Conservation (phyloP, 176 grass and related monocot species). For the Phyllostachys edulis region DNA sequence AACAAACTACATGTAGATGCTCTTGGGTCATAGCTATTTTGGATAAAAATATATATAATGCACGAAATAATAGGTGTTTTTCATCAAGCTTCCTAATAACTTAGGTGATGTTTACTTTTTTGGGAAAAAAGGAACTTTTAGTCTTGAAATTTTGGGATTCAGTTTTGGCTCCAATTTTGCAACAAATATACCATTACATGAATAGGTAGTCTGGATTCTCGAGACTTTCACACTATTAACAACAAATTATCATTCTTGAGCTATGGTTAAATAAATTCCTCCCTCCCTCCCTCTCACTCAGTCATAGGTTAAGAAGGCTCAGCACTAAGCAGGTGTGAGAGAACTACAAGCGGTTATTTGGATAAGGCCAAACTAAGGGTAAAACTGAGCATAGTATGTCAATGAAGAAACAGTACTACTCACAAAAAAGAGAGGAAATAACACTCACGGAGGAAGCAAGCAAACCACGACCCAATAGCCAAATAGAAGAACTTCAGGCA, state of each 20-base stretch:
- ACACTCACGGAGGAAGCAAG: slow-evolving; percentile 54
- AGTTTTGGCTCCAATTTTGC: background rate
- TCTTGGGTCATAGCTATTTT: background rate
- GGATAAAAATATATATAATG: background rate
- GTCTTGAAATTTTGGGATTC: background rate
- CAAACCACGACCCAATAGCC: slow-evolving; percentile 50
- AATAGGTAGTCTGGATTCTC: background rate
- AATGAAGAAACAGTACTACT: background rate
- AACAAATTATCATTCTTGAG: background rate
- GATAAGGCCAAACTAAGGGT: background rate
- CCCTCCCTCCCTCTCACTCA: no score
- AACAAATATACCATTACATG: background rate
- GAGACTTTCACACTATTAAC: background rate
- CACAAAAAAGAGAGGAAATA: background rate
- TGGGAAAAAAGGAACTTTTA: background rate
- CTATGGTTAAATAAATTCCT: no score
- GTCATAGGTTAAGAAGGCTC: background rate
- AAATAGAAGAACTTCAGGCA: slow-evolving; percentile 57
- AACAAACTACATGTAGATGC: background rate
- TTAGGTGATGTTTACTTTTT: background rate
- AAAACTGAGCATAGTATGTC: background rate
- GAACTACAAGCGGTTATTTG: background rate
- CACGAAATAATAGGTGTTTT: background rate
- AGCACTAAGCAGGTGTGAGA: no score
- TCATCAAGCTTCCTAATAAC: background rate